These are phyloP conservation scores for Panicum hallii DNA, from an alignment of 202 grass and related monocot genomes.

Conservation along the genomic window DNA sequence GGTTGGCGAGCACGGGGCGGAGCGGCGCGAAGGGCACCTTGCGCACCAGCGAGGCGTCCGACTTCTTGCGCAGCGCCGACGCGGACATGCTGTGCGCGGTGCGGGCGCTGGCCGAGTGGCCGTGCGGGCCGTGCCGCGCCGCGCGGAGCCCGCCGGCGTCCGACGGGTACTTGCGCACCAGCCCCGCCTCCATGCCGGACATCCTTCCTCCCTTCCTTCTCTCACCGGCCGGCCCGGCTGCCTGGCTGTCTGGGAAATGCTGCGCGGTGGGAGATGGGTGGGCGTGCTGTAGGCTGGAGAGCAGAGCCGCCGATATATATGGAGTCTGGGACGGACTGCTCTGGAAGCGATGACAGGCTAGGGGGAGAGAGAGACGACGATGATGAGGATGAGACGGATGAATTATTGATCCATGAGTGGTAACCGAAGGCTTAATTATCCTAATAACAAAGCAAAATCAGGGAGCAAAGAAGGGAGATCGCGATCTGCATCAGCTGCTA, in stretches of 20 bases:
- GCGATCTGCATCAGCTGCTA: neutral
- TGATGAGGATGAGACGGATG: neutral
- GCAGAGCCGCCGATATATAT: neutral
- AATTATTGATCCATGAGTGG: neutral
- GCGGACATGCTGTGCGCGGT: conserved; percentile 89
- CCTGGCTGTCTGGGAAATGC: neutral
- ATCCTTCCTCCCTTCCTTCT: neutral
- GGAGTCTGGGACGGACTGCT: neutral
- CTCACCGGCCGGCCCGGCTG: no score
- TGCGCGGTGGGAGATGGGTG: no score
- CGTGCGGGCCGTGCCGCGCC: conserved; percentile 43
- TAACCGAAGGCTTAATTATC: neutral
- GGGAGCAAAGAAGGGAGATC: neutral
- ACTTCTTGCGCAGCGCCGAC: conserved; percentile 83
- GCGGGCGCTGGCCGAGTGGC: conserved; percentile 42
- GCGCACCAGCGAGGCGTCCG: conserved; percentile 54
- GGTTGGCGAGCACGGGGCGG: conserved; percentile 60
- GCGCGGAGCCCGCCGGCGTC: neutral
- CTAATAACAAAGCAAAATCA: neutral
- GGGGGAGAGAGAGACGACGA: neutral
- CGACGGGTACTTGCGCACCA: conserved; percentile 1
- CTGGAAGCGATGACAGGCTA: neutral
- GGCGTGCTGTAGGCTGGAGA: neutral
- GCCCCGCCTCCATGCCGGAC: neutral
- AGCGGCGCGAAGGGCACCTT: conserved; percentile 63